phyloP scores from a whole-genome alignment of 2,329 filamentous ascomycete genomes.

The Diplodia seriata region DNA sequence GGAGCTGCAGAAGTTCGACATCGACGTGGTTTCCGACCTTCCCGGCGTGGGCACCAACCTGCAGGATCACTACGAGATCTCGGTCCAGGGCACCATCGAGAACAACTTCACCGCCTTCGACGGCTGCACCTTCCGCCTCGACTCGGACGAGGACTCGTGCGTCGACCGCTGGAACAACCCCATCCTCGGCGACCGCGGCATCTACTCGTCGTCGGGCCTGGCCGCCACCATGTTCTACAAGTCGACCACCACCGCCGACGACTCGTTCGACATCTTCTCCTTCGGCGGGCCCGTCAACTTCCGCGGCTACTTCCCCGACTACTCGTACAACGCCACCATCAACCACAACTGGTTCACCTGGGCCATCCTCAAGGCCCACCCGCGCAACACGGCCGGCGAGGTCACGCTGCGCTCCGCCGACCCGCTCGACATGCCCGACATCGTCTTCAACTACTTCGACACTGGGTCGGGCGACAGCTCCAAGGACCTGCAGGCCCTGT shows the following conservation, averaged over 20 bases:
- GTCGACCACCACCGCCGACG: constrained; percentile 50
- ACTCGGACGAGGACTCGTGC: constrained; percentile 49
- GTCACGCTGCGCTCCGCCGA: constrained; percentile 67
- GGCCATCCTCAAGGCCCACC: constrained; percentile 67
- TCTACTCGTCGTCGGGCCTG: constrained; percentile 60
- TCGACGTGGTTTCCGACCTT: constrained; percentile 62
- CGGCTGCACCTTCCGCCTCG: constrained; percentile 48
- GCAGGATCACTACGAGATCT: constrained; percentile 66
- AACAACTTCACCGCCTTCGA: constrained; percentile 47
- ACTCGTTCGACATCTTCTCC: constrained; percentile 62
- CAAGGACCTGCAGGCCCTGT: constrained; percentile 59
- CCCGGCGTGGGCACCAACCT: constrained; percentile 70
- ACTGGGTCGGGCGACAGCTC: constrained; percentile 56
- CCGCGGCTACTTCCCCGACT: constrained; percentile 64
- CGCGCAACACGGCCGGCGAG: constrained; percentile 66
- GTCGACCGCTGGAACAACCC: constrained; percentile 52
- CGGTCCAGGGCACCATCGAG: constrained; percentile 56
- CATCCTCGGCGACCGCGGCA: constrained; percentile 42
- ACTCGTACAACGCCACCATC: constrained; percentile 54
- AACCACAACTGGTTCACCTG: constrained; percentile 57
- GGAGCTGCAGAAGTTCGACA: constrained; percentile 61
- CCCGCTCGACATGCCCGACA: constrained; percentile 68
- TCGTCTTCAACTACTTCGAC: constrained; percentile 54
- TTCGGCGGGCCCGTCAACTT: constrained; percentile 63
- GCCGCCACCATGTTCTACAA: constrained; percentile 55